Conservation (phyloP, 164 flowering plant genomes). For the Berberis vulgaris region DNA sequence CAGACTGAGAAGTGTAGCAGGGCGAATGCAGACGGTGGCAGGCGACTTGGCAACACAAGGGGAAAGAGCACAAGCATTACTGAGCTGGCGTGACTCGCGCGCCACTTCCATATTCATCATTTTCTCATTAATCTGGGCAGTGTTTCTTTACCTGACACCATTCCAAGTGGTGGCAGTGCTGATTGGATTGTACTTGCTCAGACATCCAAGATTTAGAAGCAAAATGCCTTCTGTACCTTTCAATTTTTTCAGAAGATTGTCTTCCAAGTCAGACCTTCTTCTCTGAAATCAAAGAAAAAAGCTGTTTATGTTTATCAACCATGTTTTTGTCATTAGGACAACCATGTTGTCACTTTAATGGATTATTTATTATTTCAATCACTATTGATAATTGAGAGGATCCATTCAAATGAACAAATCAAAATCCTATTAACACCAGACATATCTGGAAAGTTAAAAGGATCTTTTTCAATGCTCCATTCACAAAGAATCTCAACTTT, state of each 20-base stretch:
- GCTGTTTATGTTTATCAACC: neutral
- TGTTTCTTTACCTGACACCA: conserved; percentile 62
- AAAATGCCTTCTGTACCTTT: conserved; percentile 73
- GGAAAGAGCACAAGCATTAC: conserved; percentile 53
- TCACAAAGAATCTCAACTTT: conserved; percentile 1
- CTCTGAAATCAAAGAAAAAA: conserved; percentile 22
- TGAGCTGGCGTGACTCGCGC: conserved; percentile 86
- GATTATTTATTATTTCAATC: no score
- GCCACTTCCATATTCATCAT: conserved; percentile 64
- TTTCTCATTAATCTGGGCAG: conserved; percentile 47
- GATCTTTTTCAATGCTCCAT: neutral
- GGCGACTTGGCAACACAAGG: conserved; percentile 85
- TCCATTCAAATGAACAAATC: neutral
- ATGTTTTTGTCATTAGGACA: neutral
- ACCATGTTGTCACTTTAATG: no score
- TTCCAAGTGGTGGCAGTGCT: conserved; percentile 60
- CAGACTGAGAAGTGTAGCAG: conserved; percentile 58
- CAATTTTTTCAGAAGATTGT: conserved; percentile 75
- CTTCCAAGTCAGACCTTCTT: conserved; percentile 66
- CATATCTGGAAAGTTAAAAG: neutral
- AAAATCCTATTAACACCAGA: neutral
- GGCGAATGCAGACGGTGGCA: conserved; percentile 60
- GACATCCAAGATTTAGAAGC: conserved; percentile 74
- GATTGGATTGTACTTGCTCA: conserved; percentile 49
- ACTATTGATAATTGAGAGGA: neutral